Conservation (phyloP, 495 filamentous ascomycete genomes). For the Lepraria neglecta region DNA sequence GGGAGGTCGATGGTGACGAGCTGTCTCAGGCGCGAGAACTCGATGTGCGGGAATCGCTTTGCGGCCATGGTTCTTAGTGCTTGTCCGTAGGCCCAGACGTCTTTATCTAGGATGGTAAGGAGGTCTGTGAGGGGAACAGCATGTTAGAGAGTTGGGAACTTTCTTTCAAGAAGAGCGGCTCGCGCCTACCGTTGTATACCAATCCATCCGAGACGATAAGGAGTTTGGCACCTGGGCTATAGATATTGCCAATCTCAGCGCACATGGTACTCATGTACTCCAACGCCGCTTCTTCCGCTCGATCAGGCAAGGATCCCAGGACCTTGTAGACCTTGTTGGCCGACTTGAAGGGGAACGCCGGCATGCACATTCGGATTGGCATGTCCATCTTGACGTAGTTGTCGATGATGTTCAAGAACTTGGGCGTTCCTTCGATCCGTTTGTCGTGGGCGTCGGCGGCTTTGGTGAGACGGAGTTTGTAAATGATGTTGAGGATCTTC, state of each 20-base stretch:
- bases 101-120: conserved; percentile 38
- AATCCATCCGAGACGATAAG: conserved; percentile 45
- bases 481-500: no score
- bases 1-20: conserved; percentile 42
- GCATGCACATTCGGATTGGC: no score
- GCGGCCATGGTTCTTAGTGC: conserved; percentile 39
- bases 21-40: conserved; percentile 48
- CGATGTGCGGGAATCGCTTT: conserved; percentile 38
- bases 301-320: conserved; percentile 41
- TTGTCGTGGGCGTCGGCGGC: no score
- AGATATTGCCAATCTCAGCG: conserved; percentile 38
- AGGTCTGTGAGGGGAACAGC: no score
- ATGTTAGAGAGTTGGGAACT: no score
- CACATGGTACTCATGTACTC: conserved; percentile 41
- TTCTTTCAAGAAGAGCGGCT: no score
- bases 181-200: conserved; percentile 46
- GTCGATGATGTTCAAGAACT: no score
- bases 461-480: no score
- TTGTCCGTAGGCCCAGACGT: conserved; percentile 41
- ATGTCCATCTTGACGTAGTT: no score
- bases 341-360: no score
- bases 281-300: conserved; percentile 45
- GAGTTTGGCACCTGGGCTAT: conserved; percentile 41
- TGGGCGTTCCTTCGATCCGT: no score
- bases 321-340: conserved; percentile 41